These are phyloP conservation scores for Globisporangium cederbergense DNA, from an alignment of 352 stramenopile genomes.

Conservation along the genomic window DNA sequence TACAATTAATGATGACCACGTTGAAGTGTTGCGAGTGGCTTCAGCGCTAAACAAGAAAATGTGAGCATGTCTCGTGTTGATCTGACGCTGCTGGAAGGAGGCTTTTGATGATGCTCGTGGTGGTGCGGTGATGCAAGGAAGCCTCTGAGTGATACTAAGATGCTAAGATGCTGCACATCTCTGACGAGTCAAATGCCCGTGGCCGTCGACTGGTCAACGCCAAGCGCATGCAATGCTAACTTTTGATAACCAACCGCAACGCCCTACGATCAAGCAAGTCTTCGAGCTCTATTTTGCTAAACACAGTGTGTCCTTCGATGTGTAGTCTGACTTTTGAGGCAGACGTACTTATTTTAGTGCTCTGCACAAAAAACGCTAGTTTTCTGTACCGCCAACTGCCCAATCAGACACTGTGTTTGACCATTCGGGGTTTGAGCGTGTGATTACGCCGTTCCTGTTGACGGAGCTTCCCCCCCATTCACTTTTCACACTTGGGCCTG, in stretches of 20 bases:
- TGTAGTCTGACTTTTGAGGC: no score
- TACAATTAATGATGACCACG: background rate
- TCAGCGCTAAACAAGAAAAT: background rate
- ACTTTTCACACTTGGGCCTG: no score
- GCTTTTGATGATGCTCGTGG: background rate
- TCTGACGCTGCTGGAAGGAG: background rate
- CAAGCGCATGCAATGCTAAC: constrained; percentile 1
- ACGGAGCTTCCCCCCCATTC: no score
- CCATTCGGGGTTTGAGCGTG: no score
- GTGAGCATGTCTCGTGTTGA: background rate
- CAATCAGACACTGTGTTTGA: no score
- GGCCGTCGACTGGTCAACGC: background rate
- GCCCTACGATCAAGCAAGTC: background rate
- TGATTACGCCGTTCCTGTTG: no score
- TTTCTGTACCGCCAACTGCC: no score
- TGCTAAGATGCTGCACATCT: no score
- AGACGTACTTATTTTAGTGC: no score
- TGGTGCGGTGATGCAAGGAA: background rate
- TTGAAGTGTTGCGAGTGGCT: background rate
- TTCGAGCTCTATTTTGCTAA: background rate
- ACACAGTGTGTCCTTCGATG: background rate
- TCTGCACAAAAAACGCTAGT: no score
- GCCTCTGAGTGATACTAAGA: no score
- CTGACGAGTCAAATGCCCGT: no score
- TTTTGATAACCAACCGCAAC: background rate